phyloP scores from a whole-genome alignment of 768 basidiomycete genomes.

The Coprinopsis strossmayeri region DNA sequence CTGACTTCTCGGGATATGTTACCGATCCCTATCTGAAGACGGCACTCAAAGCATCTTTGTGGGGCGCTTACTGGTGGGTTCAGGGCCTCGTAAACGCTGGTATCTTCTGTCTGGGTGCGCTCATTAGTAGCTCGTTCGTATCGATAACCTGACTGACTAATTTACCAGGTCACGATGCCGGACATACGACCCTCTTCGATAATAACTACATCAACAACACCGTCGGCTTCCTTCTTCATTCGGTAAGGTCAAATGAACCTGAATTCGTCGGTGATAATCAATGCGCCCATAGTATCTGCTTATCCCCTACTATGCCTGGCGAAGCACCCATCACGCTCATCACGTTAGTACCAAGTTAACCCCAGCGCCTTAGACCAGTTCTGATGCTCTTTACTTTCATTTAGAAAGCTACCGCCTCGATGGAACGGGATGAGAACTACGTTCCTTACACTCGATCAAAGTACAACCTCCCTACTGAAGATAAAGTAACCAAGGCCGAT shows the following conservation, averaged over 20 bases:
- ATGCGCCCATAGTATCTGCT: conserved; percentile 31
- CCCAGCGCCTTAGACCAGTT: not conserved
- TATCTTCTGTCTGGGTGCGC: conserved; percentile 45
- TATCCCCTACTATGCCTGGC: conserved; percentile 62
- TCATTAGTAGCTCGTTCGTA: not conserved
- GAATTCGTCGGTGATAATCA: not conserved
- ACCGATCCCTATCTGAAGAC: conserved; percentile 23
- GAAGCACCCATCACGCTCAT: conserved; percentile 63
- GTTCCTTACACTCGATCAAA: conserved; percentile 44
- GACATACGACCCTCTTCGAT: conserved; percentile 35
- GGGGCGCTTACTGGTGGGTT: conserved; percentile 44
- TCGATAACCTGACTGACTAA: not conserved
- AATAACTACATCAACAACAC: conserved; percentile 30
- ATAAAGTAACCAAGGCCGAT: conserved; percentile 30
- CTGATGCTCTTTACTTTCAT: not conserved
- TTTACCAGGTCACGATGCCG: conserved; percentile 36
- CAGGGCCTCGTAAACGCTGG: conserved; percentile 47
- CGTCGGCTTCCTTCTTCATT: conserved; percentile 44
- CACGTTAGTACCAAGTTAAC: conserved; percentile 32
- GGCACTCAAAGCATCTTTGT: conserved; percentile 28
- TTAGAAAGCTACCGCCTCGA: conserved; percentile 63
- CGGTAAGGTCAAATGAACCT: conserved; percentile 21
- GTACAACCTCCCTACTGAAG: conserved; percentile 33
- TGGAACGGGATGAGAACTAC: conserved; percentile 74
- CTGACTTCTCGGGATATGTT: conserved; percentile 30